phyloP scores from a whole-genome alignment of 768 basidiomycete species.

The Galerina sulciceps region DNA sequence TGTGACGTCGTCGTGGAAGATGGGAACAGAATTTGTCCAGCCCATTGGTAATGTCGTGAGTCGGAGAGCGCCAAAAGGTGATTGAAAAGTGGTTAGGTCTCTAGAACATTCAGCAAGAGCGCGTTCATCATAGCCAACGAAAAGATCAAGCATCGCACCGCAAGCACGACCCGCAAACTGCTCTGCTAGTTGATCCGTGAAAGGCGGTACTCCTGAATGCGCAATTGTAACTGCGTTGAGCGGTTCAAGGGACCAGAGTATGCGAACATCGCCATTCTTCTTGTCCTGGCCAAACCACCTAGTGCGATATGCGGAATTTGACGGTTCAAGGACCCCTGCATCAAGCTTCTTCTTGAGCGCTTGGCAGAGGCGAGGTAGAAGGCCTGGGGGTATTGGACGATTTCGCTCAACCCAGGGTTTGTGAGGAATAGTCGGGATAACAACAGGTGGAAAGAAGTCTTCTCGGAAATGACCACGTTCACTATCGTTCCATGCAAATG shows the following conservation, averaged over 20 bases:
- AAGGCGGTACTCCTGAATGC: slow-evolving; percentile 36
- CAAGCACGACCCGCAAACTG: slow-evolving; percentile 34
- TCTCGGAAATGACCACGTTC: slow-evolving; percentile 37
- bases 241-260: slow-evolving; percentile 41
- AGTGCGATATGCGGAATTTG: slow-evolving; percentile 39
- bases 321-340: slow-evolving; percentile 42
- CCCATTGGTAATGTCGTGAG: background rate
- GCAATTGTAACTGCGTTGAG: slow-evolving; percentile 40
- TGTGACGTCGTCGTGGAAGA: background rate
- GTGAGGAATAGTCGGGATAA: slow-evolving; percentile 38
- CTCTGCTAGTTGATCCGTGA: slow-evolving; percentile 34
- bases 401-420: slow-evolving; percentile 29
- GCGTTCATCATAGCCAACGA: slow-evolving; percentile 5
- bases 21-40: background rate
- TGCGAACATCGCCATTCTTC: slow-evolving; percentile 35
- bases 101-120: slow-evolving; percentile 22
- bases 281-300: slow-evolving; percentile 43
- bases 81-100: slow-evolving; percentile 46
- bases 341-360: slow-evolving; percentile 40
- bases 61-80: slow-evolving; percentile 31
- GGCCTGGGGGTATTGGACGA: slow-evolving; percentile 36
- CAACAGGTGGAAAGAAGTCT: slow-evolving; percentile 36
- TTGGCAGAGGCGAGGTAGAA: slow-evolving; percentile 32
- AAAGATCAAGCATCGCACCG: slow-evolving; percentile 35
- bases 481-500: slow-evolving; percentile 41